phyloP scores from a whole-genome alignment of 2,329 filamentous ascomycete species.

The Sphaerulina musiva region DNA sequence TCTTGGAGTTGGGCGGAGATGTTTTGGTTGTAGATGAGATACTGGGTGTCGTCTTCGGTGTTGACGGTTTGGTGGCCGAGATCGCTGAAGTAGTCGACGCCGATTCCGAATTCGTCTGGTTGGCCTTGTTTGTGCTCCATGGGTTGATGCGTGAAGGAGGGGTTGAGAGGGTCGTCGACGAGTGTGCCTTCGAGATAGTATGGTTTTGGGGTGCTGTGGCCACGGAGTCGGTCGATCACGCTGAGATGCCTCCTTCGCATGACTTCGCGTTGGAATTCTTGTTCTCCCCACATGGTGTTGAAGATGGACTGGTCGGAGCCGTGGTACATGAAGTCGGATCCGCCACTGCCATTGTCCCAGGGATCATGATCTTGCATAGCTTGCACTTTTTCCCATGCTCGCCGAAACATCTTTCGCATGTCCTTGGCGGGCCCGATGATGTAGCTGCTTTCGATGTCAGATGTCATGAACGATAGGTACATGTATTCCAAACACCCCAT shows the following conservation, averaged over 20 bases:
- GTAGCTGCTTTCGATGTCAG: slow-evolving; percentile 4
- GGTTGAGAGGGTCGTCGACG: slow-evolving; percentile 18
- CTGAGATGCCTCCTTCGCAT: slow-evolving; percentile 22
- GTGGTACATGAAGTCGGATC: slow-evolving; percentile 22
- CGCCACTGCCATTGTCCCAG: slow-evolving; percentile 25
- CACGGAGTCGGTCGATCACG: slow-evolving; percentile 7
- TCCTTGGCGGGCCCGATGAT: slow-evolving; percentile 25
- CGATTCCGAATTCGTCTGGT: slow-evolving; percentile 30
- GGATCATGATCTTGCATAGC: slow-evolving; percentile 15
- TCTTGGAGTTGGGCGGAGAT: slow-evolving; percentile 13
- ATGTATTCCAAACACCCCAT: not conserved
- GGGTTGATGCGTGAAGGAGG: slow-evolving; percentile 18
- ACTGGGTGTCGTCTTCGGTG: slow-evolving; percentile 17
- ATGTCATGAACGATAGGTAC: not conserved
- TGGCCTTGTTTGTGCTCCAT: slow-evolving; percentile 39
- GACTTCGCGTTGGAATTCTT: slow-evolving; percentile 29
- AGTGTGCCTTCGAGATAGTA: slow-evolving; percentile 18
- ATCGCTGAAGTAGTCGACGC: slow-evolving; percentile 27
- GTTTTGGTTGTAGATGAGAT: slow-evolving; percentile 11
- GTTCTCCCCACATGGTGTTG: slow-evolving; percentile 26
- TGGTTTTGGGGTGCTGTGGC: slow-evolving; percentile 10
- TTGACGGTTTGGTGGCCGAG: slow-evolving; percentile 25
- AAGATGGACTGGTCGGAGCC: slow-evolving; percentile 23
- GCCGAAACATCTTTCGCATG: slow-evolving; percentile 22
- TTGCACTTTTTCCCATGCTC: slow-evolving; percentile 23